phyloP scores from a whole-genome alignment of 192 early-diverging fungal genomes.

The Anaeromyces robustus region DNA sequence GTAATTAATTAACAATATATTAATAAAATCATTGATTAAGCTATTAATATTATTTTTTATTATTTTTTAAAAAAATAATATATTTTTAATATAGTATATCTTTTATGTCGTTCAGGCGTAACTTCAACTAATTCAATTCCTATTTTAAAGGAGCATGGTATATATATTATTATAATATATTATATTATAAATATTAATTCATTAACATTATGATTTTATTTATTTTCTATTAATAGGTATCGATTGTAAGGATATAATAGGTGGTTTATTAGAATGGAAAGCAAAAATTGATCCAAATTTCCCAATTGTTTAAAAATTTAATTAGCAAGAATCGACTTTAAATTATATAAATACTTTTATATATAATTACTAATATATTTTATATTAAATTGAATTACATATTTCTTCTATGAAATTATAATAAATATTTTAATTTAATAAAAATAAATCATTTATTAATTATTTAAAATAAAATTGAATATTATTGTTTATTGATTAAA shows the following conservation, averaged over 20 bases:
- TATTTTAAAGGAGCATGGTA: constrained; percentile 50
- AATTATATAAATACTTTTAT: no score
- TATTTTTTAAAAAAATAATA: no score
- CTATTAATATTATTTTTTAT: neutral
- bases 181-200: no score
- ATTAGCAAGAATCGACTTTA: no score
- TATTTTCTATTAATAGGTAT: neutral
- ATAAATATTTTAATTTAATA: no score
- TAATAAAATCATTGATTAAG: constrained; percentile 9
- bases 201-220: no score
- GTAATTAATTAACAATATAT: neutral
- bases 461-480: no score
- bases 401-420: no score
- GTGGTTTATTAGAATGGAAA: constrained; percentile 68
- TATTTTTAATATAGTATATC: constrained; percentile 49
- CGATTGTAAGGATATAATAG: constrained; percentile 59
- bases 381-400: no score
- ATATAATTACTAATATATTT: no score
- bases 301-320: constrained; percentile 24
- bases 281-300: constrained; percentile 56
- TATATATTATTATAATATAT: constrained; percentile 3
- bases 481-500: no score
- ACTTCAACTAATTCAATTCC: constrained; percentile 75
- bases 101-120: constrained; percentile 79
- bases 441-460: no score